Evolutionary conservation across 2,329 filamentous ascomycete genomes (phyloP).

Genomic region (Cytospora piceicola): DNA sequence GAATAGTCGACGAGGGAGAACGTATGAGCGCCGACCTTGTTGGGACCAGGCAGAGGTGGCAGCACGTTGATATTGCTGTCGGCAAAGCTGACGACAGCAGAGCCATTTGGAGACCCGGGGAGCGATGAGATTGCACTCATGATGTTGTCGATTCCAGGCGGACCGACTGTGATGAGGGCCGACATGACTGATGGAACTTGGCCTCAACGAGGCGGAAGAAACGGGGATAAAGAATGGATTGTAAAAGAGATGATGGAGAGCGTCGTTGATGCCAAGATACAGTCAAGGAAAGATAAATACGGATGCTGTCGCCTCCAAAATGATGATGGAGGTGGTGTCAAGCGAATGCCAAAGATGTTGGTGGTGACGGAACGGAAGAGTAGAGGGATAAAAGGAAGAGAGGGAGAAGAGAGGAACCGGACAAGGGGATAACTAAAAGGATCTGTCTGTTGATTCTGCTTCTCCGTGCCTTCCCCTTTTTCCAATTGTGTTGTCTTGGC

Average conservation of each 20-base stretch:
- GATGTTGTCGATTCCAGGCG: neutral
- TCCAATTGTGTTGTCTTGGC: neutral
- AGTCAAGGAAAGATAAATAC: slow-evolving; percentile 14
- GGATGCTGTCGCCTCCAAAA: slow-evolving; percentile 15
- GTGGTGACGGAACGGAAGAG: slow-evolving; percentile 8
- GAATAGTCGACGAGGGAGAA: neutral
- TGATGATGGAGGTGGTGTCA: slow-evolving; percentile 8
- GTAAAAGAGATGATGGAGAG: neutral
- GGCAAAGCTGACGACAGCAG: slow-evolving; percentile 16
- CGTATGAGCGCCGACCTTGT: slow-evolving; percentile 11
- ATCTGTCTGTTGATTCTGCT: slow-evolving; percentile 10
- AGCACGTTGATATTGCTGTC: slow-evolving; percentile 9
- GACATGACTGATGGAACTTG: slow-evolving; percentile 21
- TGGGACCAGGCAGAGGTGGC: neutral
- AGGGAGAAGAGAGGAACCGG: neutral
- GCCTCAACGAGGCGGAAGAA: neutral
- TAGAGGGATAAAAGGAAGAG: slow-evolving; percentile 3
- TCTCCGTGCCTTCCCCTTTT: slow-evolving; percentile 1
- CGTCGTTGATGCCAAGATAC: slow-evolving; percentile 10
- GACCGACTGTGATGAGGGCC: slow-evolving; percentile 6
- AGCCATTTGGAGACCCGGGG: neutral
- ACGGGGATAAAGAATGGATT: neutral
- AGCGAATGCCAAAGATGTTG: slow-evolving; percentile 17
- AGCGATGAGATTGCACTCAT: neutral
- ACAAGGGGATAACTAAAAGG: slow-evolving; percentile 3